These are phyloP conservation scores for Amanita subjunquillea DNA, from an alignment of 768 basidiomycete genomes.

Conservation along the genomic window DNA sequence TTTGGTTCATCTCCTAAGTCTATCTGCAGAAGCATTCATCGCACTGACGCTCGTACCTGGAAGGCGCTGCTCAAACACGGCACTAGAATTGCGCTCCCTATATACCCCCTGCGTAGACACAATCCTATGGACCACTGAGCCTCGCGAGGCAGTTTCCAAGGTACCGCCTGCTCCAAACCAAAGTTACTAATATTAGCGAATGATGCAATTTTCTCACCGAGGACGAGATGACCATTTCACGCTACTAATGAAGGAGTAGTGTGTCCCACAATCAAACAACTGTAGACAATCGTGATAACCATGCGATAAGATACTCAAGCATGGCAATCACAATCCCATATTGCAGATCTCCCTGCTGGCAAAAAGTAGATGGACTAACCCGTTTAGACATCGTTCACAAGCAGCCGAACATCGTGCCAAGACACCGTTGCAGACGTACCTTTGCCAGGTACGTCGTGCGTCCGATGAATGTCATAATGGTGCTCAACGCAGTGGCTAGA, in stretches of 20 bases:
- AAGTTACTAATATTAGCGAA: background rate
- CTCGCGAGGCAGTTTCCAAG: background rate
- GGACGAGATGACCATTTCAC: background rate
- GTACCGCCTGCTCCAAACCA: background rate
- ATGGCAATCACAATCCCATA: background rate
- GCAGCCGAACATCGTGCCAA: background rate
- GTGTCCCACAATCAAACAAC: background rate
- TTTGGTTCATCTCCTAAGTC: slow-evolving; percentile 24
- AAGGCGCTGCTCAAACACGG: slow-evolving; percentile 1
- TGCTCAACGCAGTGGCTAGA: background rate
- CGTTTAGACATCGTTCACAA: background rate
- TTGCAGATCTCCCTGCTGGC: background rate
- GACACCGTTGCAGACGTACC: background rate
- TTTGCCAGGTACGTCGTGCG: background rate
- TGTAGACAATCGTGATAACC: background rate
- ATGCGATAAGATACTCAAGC: background rate
- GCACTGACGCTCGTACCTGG: background rate
- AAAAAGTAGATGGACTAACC: background rate
- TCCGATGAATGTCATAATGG: background rate
- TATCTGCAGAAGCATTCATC: slow-evolving; percentile 18
- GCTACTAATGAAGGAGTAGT: background rate
- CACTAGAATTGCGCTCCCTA: background rate
- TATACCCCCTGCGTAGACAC: background rate
- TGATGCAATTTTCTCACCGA: slow-evolving; percentile 1
- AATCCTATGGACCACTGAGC: background rate